Evolutionary conservation across 176 grass and related monocot species (phyloP), one percentile per base, ranked within the genome.

Genomic region (Zea mays): DNA sequence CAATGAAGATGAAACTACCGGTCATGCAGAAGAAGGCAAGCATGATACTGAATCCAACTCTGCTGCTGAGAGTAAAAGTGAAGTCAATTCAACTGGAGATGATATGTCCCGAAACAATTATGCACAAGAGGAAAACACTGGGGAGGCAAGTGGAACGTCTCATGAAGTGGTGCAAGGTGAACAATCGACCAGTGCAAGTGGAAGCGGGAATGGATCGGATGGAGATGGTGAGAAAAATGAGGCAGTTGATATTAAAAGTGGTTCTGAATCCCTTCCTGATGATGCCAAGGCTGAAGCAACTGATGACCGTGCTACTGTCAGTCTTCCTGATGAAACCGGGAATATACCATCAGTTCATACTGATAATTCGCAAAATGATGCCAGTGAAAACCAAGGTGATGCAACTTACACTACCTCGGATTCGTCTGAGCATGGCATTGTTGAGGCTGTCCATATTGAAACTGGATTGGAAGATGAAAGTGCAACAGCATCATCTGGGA

Each of bases 321-420:
- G 73, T 74, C 87, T 90, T 62, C 84, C 87, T 67, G 82, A 74
- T 75, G 84, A 90, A 69, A 84, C 82, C 67, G 85, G 78, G 65
- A 83, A 78, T 75, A 42, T 77, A 75, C 81, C 78, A 69, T 86
- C 84, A 5, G 72, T 49, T 42, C 77, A 82, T 19, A 72, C 42
- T 69, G 82, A 82, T 10, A 76, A 69, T 48, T 38, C 69, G 72
- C 63, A 72, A 76, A 90, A 71, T 38, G 42, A 71, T 67, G 67
- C 64, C 10, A 20, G 17, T 71, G 80, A 86, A 75, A 83, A 69
- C 64, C 72, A 81, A 72, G 59, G 61, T 50, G 72, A 81, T 17
- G 10, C 41, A 8, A 33, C 61, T 69, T 81, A 75, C 51, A 64
- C 33, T 59, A 84, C 48, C 40, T 72, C 84, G 66, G 80, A 76